phyloP scores from a whole-genome alignment of 2,329 filamentous ascomycete genomes.

The Paecilomyces variotii region DNA sequence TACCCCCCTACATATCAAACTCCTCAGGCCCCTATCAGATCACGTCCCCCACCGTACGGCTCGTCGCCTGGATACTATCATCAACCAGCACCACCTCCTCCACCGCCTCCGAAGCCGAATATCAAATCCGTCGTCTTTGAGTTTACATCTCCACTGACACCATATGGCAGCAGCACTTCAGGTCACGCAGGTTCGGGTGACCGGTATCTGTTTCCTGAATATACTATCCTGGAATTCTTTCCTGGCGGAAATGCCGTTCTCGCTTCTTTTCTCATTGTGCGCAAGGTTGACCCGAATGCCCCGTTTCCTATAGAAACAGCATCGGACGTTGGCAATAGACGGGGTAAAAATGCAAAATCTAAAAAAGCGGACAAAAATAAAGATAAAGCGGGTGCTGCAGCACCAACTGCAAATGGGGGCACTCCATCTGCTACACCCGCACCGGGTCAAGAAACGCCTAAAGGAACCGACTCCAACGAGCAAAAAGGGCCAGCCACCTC shows the following conservation, averaged over 20 bases:
- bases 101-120: conserved; percentile 28
- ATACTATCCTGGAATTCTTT: conserved; percentile 42
- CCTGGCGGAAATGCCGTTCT: conserved; percentile 38
- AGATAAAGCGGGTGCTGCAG: conserved; percentile 4
- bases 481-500: conserved; percentile 13
- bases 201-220: conserved; percentile 42
- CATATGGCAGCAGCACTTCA: conserved; percentile 33
- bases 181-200: conserved; percentile 37
- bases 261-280: conserved; percentile 40
- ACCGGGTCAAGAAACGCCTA: conserved; percentile 4
- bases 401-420: not conserved
- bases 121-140: conserved; percentile 43
- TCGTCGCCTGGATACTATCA: conserved; percentile 26
- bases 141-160: conserved; percentile 35
- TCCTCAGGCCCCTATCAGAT: conserved; percentile 27
- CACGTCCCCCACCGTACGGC: conserved; percentile 26
- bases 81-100: conserved; percentile 18
- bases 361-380: conserved; percentile 28
- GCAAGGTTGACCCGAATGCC: conserved; percentile 32
- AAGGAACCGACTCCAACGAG: conserved; percentile 2
- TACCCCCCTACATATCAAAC: conserved; percentile 24
- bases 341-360: conserved; percentile 24
- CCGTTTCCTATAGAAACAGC: conserved; percentile 30
- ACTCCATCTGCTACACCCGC: conserved; percentile 14
- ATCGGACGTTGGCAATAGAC: conserved; percentile 20